phyloP scores from a whole-genome alignment of 129 eudicot genomes.

The Rutidosis leptorrhynchoides region DNA sequence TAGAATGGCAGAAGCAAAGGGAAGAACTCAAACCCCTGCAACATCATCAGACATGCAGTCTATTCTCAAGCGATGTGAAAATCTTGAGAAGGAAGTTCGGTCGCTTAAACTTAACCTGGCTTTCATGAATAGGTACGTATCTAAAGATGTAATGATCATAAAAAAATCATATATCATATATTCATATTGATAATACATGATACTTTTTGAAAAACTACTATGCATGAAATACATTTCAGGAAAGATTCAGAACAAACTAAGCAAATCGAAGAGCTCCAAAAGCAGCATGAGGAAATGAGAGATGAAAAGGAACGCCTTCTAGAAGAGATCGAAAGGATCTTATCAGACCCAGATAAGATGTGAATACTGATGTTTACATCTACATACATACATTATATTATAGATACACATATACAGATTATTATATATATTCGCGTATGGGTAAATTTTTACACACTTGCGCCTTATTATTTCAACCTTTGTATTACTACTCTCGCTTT shows the following conservation, averaged over 20 bases:
- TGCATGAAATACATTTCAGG: slow-evolving; percentile 33
- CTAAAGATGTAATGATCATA: no score
- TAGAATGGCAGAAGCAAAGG: slow-evolving; percentile 97
- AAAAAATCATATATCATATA: no score
- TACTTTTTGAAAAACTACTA: background rate
- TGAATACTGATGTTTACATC: slow-evolving; percentile 28
- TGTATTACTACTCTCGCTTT: background rate
- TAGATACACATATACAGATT: background rate
- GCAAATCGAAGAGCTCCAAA: slow-evolving; percentile 75
- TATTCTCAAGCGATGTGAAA: slow-evolving; percentile 69
- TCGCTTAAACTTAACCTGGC: slow-evolving; percentile 80
- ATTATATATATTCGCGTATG: slow-evolving; percentile 27
- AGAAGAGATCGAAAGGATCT: slow-evolving; percentile 65
- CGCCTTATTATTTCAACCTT: background rate
- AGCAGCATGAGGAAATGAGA: slow-evolving; percentile 56
- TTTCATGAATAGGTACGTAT: slow-evolving; percentile 76
- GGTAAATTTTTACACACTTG: slow-evolving; percentile 15
- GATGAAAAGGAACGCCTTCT: slow-evolving; percentile 67
- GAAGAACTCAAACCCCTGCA: slow-evolving; percentile 61
- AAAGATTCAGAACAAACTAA: slow-evolving; percentile 84
- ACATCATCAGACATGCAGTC: slow-evolving; percentile 81
- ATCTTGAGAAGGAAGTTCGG: slow-evolving; percentile 89
- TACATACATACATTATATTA: slow-evolving; percentile 13
- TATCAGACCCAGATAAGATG: slow-evolving; percentile 48
- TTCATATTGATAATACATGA: no score